Conservation (phyloP, 768 basidiomycete genomes). For the Mycena floridula region DNA sequence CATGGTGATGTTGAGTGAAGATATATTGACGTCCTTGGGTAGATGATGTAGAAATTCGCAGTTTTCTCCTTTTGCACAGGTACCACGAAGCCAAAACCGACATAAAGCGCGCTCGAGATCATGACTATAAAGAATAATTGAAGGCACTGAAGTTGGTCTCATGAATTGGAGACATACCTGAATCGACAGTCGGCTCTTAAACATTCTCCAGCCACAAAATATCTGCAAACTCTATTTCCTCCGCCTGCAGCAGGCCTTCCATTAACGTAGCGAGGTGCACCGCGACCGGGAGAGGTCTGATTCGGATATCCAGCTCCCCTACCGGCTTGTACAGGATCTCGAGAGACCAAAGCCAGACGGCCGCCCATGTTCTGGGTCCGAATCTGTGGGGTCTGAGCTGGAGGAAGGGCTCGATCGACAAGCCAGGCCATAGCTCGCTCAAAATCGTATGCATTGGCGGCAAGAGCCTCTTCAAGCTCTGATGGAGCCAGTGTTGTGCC, state of each 20-base stretch:
- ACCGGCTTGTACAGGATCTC: conserved; percentile 42
- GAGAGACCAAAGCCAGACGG: conserved; percentile 59
- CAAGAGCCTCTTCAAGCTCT: conserved; percentile 90
- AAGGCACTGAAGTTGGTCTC: no score
- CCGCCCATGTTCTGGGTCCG: conserved; percentile 60
- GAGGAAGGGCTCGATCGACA: conserved; percentile 63
- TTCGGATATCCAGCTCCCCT: conserved; percentile 28
- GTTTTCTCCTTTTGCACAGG: conserved; percentile 92
- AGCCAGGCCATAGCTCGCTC: conserved; percentile 95
- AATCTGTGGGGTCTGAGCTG: conserved; percentile 37
- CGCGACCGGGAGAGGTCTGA: conserved; percentile 23
- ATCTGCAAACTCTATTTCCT: conserved; percentile 88
- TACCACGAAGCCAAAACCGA: conserved; percentile 97
- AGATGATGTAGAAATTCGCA: conserved; percentile 96
- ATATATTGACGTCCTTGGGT: conserved; percentile 79
- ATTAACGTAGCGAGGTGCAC: conserved; percentile 39
- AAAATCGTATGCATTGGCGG: conserved; percentile 87
- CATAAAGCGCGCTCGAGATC: conserved; percentile 91
- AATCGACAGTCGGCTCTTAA: conserved; percentile 95
- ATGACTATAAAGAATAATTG: conserved; percentile 48
- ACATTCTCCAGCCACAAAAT: conserved; percentile 96
- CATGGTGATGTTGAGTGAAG: conserved; percentile 62
- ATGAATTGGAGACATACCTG: conserved; percentile 65
- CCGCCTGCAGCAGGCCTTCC: conserved; percentile 51
- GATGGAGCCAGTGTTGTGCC: conserved; percentile 84